These are phyloP conservation scores for Kingdonia uniflora DNA, from an alignment of 164 flowering plant genomes.

Conservation along the genomic window DNA sequence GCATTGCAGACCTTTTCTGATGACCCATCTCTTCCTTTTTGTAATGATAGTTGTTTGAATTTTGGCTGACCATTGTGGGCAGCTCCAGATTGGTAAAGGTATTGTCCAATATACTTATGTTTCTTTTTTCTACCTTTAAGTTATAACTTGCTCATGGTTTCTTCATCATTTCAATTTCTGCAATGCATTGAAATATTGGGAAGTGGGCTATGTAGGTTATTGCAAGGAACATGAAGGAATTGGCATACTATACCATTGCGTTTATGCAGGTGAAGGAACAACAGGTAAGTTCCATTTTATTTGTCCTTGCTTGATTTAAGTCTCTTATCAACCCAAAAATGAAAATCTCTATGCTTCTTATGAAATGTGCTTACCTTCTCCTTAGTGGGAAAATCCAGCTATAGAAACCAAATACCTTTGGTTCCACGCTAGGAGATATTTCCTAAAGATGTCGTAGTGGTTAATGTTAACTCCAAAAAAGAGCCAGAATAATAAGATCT, in stretches of 20 bases:
- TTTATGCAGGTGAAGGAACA: slow-evolving; percentile 90
- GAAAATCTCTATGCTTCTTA: too few relatives aligned
- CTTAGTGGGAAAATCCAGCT: too few relatives aligned
- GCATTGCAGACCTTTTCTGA: too few relatives aligned
- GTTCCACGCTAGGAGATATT: too few relatives aligned
- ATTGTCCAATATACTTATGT: slow-evolving; percentile 2
- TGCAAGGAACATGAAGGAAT: slow-evolving; percentile 41
- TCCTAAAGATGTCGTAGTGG: too few relatives aligned
- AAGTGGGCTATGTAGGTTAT: slow-evolving; percentile 39
- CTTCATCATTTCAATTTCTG: neutral
- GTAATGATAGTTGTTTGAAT: slow-evolving; percentile 66
- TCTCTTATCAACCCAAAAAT: too few relatives aligned
- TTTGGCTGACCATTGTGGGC: slow-evolving; percentile 68
- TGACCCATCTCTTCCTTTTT: slow-evolving; percentile 1
- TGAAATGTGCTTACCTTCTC: too few relatives aligned
- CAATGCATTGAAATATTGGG: neutral
- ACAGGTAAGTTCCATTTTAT: slow-evolving; percentile 70
- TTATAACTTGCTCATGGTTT: neutral
- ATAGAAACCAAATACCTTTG: too few relatives aligned
- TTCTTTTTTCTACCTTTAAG: neutral
- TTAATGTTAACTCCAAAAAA: too few relatives aligned
- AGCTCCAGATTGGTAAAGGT: slow-evolving; percentile 60
- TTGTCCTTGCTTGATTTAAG: too few relatives aligned
- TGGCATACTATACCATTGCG: slow-evolving; percentile 72
- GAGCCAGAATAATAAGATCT: too few relatives aligned